A percentile compares a stretch with the other conserved stretches of the same genome.
Evolutionary conservation across 1,284 basidiomycete species (phyloP).

Genomic region (Ustilago tritici): DNA sequence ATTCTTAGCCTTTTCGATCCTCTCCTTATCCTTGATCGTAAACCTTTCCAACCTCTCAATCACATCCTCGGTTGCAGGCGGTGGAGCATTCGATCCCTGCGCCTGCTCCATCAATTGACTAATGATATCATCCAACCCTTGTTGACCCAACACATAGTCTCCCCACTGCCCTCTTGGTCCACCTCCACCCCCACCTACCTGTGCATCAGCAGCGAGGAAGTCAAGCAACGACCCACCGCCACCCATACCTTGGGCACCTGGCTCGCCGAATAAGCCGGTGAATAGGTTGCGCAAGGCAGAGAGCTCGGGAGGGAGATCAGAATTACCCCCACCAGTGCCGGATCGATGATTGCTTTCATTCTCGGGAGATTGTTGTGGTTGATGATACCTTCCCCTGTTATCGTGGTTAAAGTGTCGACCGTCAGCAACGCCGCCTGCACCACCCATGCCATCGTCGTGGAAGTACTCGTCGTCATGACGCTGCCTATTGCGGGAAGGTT

Average conservation of each 20-base stretch:
- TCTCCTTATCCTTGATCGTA: slow-evolving; percentile 30
- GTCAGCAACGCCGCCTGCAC: slow-evolving; percentile 58
- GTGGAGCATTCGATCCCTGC: slow-evolving; percentile 52
- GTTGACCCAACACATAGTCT: slow-evolving; percentile 60
- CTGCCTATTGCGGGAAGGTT: slow-evolving; percentile 1
- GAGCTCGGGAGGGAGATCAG: slow-evolving; percentile 54
- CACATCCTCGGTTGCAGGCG: slow-evolving; percentile 55
- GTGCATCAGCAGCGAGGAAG: slow-evolving; percentile 41
- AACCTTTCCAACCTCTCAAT: slow-evolving; percentile 57
- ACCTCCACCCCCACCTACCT: slow-evolving; percentile 27
- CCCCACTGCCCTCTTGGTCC: slow-evolving; percentile 46
- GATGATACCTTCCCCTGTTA: slow-evolving; percentile 40
- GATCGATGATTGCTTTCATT: not conserved
- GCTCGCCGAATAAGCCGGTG: slow-evolving; percentile 53
- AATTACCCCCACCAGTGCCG: not conserved
- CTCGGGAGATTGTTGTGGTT: slow-evolving; percentile 27
- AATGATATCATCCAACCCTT: slow-evolving; percentile 64
- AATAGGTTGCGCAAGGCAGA: slow-evolving; percentile 54
- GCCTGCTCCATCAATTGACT: slow-evolving; percentile 66
- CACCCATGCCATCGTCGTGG: slow-evolving; percentile 66
- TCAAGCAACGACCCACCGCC: slow-evolving; percentile 44
- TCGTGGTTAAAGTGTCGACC: slow-evolving; percentile 62
- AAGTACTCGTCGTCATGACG: slow-evolving; percentile 27
- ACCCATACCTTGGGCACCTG: slow-evolving; percentile 14
- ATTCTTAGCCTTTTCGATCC: slow-evolving; percentile 50